phyloP scores from a whole-genome alignment of 805 yeast genomes.

The Candida montana region DNA sequence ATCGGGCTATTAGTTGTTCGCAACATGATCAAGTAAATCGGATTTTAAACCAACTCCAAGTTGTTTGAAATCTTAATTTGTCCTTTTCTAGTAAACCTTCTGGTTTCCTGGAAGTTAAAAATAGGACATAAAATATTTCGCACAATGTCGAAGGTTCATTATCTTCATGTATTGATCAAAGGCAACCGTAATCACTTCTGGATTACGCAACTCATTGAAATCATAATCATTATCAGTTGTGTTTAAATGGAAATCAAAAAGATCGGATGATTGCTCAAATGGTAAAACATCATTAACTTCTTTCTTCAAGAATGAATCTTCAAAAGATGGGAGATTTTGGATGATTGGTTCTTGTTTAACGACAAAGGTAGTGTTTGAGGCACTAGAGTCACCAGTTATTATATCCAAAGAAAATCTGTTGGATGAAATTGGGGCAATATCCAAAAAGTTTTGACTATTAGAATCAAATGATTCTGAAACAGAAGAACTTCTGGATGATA shows the following conservation, averaged over 20 bases:
- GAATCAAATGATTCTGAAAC: constrained; percentile 9
- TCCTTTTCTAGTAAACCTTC: constrained; percentile 9
- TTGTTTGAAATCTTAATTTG: constrained; percentile 2
- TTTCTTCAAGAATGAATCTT: constrained; percentile 12
- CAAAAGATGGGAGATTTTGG: constrained; percentile 2
- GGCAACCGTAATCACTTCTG: constrained; percentile 36
- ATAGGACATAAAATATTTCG: constrained; percentile 6
- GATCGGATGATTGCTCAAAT: constrained; percentile 11
- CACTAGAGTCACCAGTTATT: constrained; percentile 10
- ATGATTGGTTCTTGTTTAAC: constrained; percentile 14
- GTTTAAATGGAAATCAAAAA: constrained; percentile 19
- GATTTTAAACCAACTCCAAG: background rate
- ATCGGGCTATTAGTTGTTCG: constrained; percentile 25
- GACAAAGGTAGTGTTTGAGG: constrained; percentile 3
- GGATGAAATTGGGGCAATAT: constrained; percentile 15
- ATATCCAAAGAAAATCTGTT: constrained; percentile 24
- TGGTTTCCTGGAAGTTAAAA: background rate
- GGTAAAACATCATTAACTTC: constrained; percentile 6
- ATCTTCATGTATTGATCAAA: background rate
- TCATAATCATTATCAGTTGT: constrained; percentile 28
- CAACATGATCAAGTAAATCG: background rate
- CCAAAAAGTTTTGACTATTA: constrained; percentile 6
- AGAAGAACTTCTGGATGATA: constrained; percentile 15
- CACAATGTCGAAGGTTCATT: background rate
- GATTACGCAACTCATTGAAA: constrained; percentile 41